phyloP scores from a whole-genome alignment of 108 stramenopile genomes.

The Mediolabrus comicus region DNA sequence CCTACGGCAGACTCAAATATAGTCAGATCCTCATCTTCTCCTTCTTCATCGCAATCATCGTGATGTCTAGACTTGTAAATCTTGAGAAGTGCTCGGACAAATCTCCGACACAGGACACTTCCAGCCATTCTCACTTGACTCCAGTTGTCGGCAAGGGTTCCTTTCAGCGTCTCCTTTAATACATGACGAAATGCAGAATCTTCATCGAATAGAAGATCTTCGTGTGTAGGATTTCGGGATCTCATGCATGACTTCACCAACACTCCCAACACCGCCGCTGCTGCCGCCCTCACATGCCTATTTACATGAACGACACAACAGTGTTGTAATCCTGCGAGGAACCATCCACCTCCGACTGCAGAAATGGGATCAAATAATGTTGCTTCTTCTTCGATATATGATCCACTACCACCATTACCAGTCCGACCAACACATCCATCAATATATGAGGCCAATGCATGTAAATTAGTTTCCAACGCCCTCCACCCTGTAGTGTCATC shows the following conservation, averaged over 20 bases:
- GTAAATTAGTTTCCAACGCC: conserved; percentile 93
- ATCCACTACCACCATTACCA: conserved; percentile 37
- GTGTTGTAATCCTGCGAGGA: conserved; percentile 46
- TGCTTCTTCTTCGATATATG: conserved; percentile 28
- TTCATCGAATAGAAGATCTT: conserved; percentile 26
- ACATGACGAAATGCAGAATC: conserved; percentile 41
- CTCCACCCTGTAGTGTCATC: conserved; percentile 99
- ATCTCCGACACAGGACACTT: conserved; percentile 82
- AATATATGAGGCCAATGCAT: conserved; percentile 84
- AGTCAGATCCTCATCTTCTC: conserved; percentile 29
- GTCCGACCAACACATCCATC: conserved; percentile 53
- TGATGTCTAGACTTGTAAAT: conserved; percentile 8
- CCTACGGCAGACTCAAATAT: conserved; percentile 39
- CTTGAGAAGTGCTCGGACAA: conserved; percentile 65
- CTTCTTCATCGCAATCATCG: conserved; percentile 17
- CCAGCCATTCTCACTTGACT: conserved; percentile 96
- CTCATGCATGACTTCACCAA: conserved; percentile 50
- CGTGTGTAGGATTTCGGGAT: conserved; percentile 17
- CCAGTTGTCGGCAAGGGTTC: conserved; percentile 93
- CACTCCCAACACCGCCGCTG: conserved; percentile 82
- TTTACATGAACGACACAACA: conserved; percentile 85
- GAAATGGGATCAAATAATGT: conserved; percentile 16
- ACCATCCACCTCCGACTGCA: conserved; percentile 20
- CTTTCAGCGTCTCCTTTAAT: conserved; percentile 32
- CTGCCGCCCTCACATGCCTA: conserved; percentile 94